phyloP scores from a whole-genome alignment of 345 rosid genomes.

The Citrus medica region DNA sequence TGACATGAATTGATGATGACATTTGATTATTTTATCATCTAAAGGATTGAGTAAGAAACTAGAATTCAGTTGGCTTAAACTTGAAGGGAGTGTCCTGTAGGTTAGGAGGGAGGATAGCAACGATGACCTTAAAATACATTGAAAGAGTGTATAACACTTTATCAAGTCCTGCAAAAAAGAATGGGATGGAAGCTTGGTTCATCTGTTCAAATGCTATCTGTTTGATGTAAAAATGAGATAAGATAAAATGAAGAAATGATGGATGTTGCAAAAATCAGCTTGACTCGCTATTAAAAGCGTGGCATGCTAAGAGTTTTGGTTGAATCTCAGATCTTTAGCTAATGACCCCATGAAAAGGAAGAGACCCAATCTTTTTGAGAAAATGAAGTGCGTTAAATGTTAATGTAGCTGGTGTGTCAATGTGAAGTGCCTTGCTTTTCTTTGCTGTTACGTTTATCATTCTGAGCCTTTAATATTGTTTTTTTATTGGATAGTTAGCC shows the following conservation, averaged over 20 bases:
- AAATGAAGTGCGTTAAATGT: background rate
- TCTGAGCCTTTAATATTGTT: background rate
- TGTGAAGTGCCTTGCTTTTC: background rate
- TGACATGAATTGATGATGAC: conserved; percentile 4
- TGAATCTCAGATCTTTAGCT: background rate
- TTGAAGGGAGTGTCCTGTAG: background rate
- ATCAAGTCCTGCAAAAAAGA: background rate
- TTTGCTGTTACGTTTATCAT: background rate
- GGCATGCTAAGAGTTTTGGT: background rate
- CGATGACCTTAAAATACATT: background rate
- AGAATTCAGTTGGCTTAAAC: background rate
- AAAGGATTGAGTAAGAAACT: conserved; percentile 1
- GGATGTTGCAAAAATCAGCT: background rate
- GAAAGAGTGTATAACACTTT: background rate
- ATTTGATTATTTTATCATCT: background rate
- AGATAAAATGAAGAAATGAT: background rate
- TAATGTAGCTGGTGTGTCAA: background rate
- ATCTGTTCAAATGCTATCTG: background rate
- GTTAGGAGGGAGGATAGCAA: background rate
- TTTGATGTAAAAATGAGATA: background rate
- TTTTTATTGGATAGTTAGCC: background rate
- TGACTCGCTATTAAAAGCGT: background rate
- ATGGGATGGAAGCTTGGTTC: background rate
- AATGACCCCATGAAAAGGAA: background rate
- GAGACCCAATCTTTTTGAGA: background rate